Base-by-base conservation (phyloP, 805 yeast genomes). In the Maudiozyma saulgeensis region DNA sequence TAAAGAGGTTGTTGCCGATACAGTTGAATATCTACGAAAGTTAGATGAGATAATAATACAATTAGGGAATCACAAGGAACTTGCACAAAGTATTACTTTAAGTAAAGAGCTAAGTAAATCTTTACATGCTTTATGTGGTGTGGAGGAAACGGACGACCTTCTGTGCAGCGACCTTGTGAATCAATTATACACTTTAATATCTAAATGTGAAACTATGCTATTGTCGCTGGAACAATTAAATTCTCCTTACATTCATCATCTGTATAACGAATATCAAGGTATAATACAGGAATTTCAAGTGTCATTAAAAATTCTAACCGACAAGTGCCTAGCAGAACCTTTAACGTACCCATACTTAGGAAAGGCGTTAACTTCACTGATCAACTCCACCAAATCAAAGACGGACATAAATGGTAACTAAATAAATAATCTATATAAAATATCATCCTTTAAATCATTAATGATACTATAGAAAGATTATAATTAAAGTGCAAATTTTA, bases 211-310 rank as follows among this genome's bases (percentile, higher is more conserved):
- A 32, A 32, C 39, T 15, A 40, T 54, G 15, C 45, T 62, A 13
- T 43, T 43, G 3, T 44, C 53, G 3, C 40, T 60, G 11, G 52
- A 52, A 13, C 46, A 52, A 1, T 39, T 58, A 21, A 56, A 56
- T 15, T 63, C 68, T 2, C 64, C 68, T 15, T 54, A 57, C 40
- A 49, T 63, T 18, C 58, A 54, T 41, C 62, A 62, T 42, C 37
- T 62, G 28, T 56, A 61, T 32, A 62, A 63, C 42, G 68, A 62
- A 43, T 61, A 59, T 46, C 66, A 61, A 34, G 61, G 64, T 12
- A 49, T 63, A n/a, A 47, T 63, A 15, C 63, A 57, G 40, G 61
- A 58, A 18, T 62, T 61, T 31, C 66, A 60, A 44, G 51, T 59
- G 6, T 61, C 65, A 16, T 49, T 64, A 18, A 62, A 61, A 48